Percentiles rank a stretch among this genome's conserved stretches.
Evolutionary conservation across 2,329 filamentous ascomycete genomes (phyloP).

Genomic region (Camillea tinctor): DNA sequence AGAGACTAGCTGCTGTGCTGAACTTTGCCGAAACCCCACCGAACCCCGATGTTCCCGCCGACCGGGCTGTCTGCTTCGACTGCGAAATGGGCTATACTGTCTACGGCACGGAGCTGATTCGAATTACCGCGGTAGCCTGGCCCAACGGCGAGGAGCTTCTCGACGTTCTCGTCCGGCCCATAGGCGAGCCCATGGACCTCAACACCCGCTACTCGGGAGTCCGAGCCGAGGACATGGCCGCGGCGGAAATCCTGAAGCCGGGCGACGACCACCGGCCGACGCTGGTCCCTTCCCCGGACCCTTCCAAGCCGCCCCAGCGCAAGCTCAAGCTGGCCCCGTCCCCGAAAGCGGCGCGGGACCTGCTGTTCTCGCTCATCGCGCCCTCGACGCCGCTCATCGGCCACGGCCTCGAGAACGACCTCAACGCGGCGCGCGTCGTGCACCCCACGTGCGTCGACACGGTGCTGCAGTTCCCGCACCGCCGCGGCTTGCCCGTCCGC

Average conservation of each 20-base stretch:
- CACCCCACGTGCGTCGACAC: slow-evolving; percentile 87
- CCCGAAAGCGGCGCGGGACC: slow-evolving; percentile 68
- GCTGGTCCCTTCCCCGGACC: slow-evolving; percentile 19
- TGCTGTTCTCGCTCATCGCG: slow-evolving; percentile 74
- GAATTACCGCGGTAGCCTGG: slow-evolving; percentile 87
- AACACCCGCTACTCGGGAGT: slow-evolving; percentile 94
- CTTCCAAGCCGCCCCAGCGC: slow-evolving; percentile 32
- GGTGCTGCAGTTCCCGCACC: slow-evolving; percentile 78
- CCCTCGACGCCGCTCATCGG: slow-evolving; percentile 83
- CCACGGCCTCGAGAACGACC: slow-evolving; percentile 92
- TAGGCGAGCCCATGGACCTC: slow-evolving; percentile 82
- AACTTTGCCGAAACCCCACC: slow-evolving; percentile 78
- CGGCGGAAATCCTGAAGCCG: slow-evolving; percentile 58
- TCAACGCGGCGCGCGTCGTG: slow-evolving; percentile 80
- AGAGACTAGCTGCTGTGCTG: slow-evolving; percentile 72
- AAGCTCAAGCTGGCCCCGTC: slow-evolving; percentile 72
- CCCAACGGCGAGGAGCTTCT: slow-evolving; percentile 71
- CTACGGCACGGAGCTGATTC: slow-evolving; percentile 82
- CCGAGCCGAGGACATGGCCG: slow-evolving; percentile 70
- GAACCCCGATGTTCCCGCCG: slow-evolving; percentile 50
- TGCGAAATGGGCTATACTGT: slow-evolving; percentile 98
- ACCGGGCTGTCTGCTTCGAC: slow-evolving; percentile 79
- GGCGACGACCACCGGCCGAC: slow-evolving; percentile 29
- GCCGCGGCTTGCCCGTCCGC: slow-evolving; percentile 71
- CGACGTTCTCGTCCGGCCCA: slow-evolving; percentile 80